These are phyloP conservation scores for Colletotrichum noveboracense DNA, from an alignment of 2,329 filamentous ascomycete genomes.

Conservation along the genomic window DNA sequence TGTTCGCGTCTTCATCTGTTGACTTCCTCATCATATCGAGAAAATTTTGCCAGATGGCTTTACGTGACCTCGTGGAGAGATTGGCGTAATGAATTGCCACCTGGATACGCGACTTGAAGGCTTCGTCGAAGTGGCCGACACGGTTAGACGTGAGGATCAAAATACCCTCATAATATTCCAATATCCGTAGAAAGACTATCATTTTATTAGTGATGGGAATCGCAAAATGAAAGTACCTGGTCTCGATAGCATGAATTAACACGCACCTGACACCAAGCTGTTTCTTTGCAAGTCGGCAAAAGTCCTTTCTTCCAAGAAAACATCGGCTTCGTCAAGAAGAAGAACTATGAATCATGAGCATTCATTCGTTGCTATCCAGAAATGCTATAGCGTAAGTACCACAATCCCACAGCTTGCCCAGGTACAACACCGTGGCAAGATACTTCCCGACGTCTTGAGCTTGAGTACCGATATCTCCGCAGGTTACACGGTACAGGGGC, in stretches of 20 bases:
- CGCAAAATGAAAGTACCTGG: no score
- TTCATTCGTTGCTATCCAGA: fast-evolving
- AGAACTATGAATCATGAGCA: fast-evolving
- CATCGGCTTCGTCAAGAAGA: neutral
- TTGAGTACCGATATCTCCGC: fast-evolving
- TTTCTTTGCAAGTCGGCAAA: neutral
- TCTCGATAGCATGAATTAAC: fast-evolving
- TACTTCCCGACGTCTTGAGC: neutral
- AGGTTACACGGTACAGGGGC: neutral
- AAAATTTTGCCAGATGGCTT: neutral
- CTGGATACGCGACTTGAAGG: neutral
- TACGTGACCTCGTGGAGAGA: fast-evolving
- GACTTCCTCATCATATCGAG: fast-evolving
- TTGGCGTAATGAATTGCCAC: neutral
- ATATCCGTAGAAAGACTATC: fast-evolving
- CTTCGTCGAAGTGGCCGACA: neutral
- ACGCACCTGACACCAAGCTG: neutral
- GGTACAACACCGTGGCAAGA: fast-evolving
- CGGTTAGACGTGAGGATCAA: neutral
- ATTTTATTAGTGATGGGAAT: fast-evolving
- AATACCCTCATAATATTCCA: neutral
- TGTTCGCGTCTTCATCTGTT: neutral
- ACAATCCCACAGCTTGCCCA: neutral
- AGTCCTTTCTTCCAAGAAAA: neutral
- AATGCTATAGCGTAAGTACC: fast-evolving